A percentile compares a stretch with the other conserved stretches of the same genome.
phyloP scores from a whole-genome alignment of 1,139 yeast species.

The Scheffersomyces insectosa region DNA sequence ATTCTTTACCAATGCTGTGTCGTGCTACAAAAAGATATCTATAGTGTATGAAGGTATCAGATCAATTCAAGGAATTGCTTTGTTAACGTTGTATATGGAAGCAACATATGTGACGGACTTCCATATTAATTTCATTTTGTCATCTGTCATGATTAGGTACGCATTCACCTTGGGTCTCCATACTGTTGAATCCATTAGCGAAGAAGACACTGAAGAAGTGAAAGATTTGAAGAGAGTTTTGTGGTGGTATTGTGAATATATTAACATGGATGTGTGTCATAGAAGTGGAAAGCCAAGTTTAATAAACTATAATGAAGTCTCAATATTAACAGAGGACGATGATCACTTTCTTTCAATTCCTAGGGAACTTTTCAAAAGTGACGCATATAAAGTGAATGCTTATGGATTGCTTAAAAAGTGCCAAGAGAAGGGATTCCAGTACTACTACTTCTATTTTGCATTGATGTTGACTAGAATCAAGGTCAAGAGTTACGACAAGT shows the following conservation, averaged over 20 bases:
- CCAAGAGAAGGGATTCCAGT: slow-evolving; percentile 3
- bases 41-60: slow-evolving; percentile 18
- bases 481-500: slow-evolving; percentile 14
- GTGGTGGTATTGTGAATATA: slow-evolving; percentile 23
- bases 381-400: background rate
- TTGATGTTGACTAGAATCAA: slow-evolving; percentile 18
- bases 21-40: slow-evolving; percentile 21
- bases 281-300: slow-evolving; percentile 22
- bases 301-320: slow-evolving; percentile 16
- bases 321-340: slow-evolving; percentile 15
- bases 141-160: slow-evolving; percentile 20
- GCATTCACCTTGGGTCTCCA: slow-evolving; percentile 23
- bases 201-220: slow-evolving; percentile 7
- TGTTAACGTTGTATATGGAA: slow-evolving; percentile 23
- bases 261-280: slow-evolving; percentile 22
- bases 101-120: slow-evolving; percentile 22
- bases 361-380: slow-evolving; percentile 3
- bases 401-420: too few species aligned
- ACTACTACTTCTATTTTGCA: slow-evolving; percentile 11
- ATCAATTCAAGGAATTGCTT: slow-evolving; percentile 6
- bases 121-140: slow-evolving; percentile 21
- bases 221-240: slow-evolving; percentile 14
- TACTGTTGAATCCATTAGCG: slow-evolving; percentile 12
- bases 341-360: slow-evolving; percentile 10
- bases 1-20: slow-evolving; percentile 19